Base-by-base conservation (phyloP, 768 basidiomycete species). In the Tulasnella sp. region DNA sequence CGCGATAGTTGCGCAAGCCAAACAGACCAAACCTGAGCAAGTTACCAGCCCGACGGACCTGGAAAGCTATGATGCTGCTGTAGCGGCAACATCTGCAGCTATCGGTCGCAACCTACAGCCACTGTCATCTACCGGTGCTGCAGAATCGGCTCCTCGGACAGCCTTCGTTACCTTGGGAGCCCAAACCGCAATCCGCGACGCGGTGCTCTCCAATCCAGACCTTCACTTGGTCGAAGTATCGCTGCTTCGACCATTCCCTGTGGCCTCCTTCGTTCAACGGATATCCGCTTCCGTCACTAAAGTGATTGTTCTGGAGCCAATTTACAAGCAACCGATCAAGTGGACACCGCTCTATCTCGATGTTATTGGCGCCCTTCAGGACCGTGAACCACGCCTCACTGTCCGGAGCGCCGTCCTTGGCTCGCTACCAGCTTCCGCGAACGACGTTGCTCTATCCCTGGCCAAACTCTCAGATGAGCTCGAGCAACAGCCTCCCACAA, bases 321-420 rank as follows among this genome's bases (percentile, higher is more conserved):
- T 93, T 9, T 89, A 89, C 83, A 88, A 87, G 82, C 94, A 93
- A 90, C 89, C 90, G n/a, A 92, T 91, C 54, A 94, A 94, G 85
- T 97, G 94, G 93, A 92, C 94, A 0, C 94, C 95, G 0, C 86
- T 97, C 4, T 97, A 93, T 85, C 90, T 98, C 76, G 96, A 97
- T 46, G 87, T 96, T 37, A 89, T 94, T 73, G 89, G 89, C 78
- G 92, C 92, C 20, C 85, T 96, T 46, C 95, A 96, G 82, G 88
- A 89, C 41, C 80, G 86, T 0, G 88, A 89, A 28, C 85, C 86
- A 42, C 88, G 89, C 11, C 89, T 93, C 7, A 81, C 87, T 16
- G 88, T 96, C 64, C 89, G 91, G 78, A 91, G 90, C 76, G 92
- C 91, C 40, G 87, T 90, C 69, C 88, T 96, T 46, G 93, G 93